Evolutionary conservation across 768 basidiomycete species (phyloP), one percentile per base, ranked within the genome.

Genomic region (Dioszegia crocea): DNA sequence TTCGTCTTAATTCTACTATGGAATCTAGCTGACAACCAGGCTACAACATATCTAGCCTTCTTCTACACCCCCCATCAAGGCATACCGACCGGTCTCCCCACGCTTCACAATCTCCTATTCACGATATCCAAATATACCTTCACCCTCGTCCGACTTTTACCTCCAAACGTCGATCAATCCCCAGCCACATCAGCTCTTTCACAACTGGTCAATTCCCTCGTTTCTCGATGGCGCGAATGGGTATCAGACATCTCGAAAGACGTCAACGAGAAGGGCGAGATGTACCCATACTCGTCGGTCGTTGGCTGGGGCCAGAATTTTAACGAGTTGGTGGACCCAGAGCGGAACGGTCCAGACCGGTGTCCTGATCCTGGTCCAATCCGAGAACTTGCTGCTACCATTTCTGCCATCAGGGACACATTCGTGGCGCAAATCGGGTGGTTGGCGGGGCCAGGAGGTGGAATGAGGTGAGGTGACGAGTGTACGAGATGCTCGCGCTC

Each of bases 251-350:
- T 74, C 2, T 59, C 64, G 0, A 31, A 55, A 12, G 67, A 71
- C 29, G 67, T 71, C 36, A 74, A 74, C 57, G 57, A 64, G 33
- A 53, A 57, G n/a, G 69, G 69, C 5, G 72, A 67, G 3, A 74
- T 74, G 69, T 74, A 61, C 53, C 67, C 69, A 6, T 58, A 62
- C 36, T 59, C 61, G 10, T 21, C 54, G 3, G 68, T 73, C n/a
- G 29, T 44, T 5, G 26, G 17, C 3, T 73, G 71, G 71, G 58
- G 47, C 9, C 51, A 53, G 51, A 53, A 53, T 27, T 53, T 53
- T 24, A 17, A 40, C 11, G 51, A 39, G 24, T n/a, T 53, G 38
- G 38, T 40, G 4, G 51, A 53, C 21, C 24, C 36, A 17, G 24
- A 38, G 9, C 17, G 51, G 38, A 53, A 38, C 6, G 33, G 19